Conservation (phyloP, 495 filamentous ascomycete species). For the Oleoguttula mirabilis region DNA sequence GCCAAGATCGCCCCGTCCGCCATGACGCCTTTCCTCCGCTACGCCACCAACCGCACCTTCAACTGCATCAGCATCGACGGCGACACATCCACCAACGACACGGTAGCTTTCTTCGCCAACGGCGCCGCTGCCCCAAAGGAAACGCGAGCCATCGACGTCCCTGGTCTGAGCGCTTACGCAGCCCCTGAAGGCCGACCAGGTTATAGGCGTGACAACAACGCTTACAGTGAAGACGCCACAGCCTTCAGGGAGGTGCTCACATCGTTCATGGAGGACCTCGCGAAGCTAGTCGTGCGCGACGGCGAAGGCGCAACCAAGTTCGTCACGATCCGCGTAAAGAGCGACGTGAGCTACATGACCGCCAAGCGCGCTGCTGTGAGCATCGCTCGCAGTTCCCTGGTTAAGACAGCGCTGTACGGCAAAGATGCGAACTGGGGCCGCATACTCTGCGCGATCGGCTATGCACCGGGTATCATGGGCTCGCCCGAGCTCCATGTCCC, state of each 20-base stretch:
- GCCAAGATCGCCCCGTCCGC: constrained; percentile 60
- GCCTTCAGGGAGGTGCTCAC: constrained; percentile 59
- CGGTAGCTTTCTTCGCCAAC: constrained; percentile 84
- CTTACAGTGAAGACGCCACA: constrained; percentile 37
- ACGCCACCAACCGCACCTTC: constrained; percentile 75
- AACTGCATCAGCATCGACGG: constrained; percentile 96
- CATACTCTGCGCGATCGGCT: constrained; percentile 89
- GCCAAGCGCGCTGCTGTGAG: constrained; percentile 56
- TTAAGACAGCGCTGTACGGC: constrained; percentile 95
- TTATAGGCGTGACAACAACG: neutral
- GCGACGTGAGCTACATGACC: constrained; percentile 48
- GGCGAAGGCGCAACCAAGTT: constrained; percentile 98
- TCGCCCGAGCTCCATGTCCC: neutral
- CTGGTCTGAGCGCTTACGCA: neutral
- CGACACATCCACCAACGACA: constrained; percentile 95
- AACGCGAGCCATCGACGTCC: neutral
- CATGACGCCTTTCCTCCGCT: constrained; percentile 56
- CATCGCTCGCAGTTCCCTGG: constrained; percentile 86
- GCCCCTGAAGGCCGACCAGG: neutral
- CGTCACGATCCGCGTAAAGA: constrained; percentile 76
- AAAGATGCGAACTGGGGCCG: constrained; percentile 98
- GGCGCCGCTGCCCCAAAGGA: constrained; percentile 66
- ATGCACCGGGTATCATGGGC: constrained; percentile 44
- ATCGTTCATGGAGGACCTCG: constrained; percentile 66
- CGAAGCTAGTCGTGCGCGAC: constrained; percentile 87